Percentiles rank a stretch among this genome's conserved stretches.
Evolutionary conservation across 2,329 filamentous ascomycete genomes (phyloP).

Genomic region (Alternaria postmessia): DNA sequence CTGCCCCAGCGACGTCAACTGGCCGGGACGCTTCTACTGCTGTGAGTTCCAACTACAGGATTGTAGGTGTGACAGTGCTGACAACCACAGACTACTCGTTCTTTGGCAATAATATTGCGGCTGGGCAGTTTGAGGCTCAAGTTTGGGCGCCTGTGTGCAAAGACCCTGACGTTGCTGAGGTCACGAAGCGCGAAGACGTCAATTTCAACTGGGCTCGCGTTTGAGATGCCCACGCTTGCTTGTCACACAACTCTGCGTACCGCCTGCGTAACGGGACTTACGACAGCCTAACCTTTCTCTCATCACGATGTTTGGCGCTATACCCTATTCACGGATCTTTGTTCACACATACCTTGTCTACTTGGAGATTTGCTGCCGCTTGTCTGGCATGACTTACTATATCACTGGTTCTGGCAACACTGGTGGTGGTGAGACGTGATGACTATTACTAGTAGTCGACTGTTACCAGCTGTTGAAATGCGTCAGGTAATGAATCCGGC

Average conservation of each 20-base stretch:
- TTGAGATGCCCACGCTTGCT: slow-evolving; percentile 1
- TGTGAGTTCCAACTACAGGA: slow-evolving; percentile 30
- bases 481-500: not conserved
- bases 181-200: slow-evolving; percentile 22
- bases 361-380: not conserved
- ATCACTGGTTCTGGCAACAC: not conserved
- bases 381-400: not conserved
- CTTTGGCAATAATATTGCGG: slow-evolving; percentile 44
- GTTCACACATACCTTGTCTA: not conserved
- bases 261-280: slow-evolving; percentile 6
- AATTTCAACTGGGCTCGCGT: slow-evolving; percentile 27
- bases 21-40: slow-evolving; percentile 48
- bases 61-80: not conserved
- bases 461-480: not conserved
- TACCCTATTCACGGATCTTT: not conserved
- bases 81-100: slow-evolving; percentile 41
- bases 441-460: not conserved
- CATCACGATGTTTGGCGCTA: not conserved
- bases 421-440: not conserved
- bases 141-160: slow-evolving; percentile 44
- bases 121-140: slow-evolving; percentile 39
- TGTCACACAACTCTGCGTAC: not conserved
- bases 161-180: slow-evolving; percentile 30
- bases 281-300: not conserved
- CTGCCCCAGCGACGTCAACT: slow-evolving; percentile 32